A percentile compares a stretch with the other conserved stretches of the same genome.
These are phyloP conservation scores for Apiospora arundinis DNA, from an alignment of 2,329 filamentous ascomycete genomes.

Conservation along the genomic window DNA sequence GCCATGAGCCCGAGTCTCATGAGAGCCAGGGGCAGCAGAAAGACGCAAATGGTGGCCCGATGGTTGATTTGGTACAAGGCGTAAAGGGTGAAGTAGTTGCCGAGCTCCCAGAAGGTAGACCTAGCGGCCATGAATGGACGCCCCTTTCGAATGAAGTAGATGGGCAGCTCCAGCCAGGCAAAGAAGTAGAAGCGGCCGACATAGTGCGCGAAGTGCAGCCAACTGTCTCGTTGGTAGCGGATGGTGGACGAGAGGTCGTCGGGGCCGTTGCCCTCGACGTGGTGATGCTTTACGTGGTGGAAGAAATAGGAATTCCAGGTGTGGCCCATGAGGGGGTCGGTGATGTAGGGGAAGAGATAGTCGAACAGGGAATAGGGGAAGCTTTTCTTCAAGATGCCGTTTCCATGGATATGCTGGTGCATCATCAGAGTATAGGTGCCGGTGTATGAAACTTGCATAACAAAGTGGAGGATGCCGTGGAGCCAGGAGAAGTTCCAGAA, in stretches of 20 bases:
- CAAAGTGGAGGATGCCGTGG: conserved; percentile 70
- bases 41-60: conserved; percentile 66
- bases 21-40: conserved; percentile 69
- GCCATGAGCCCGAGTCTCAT: conserved; percentile 78
- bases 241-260: conserved; percentile 79
- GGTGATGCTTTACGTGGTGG: conserved; percentile 86
- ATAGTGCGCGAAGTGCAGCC: conserved; percentile 72
- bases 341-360: conserved; percentile 71
- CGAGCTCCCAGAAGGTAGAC: conserved; percentile 66
- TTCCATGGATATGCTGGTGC: conserved; percentile 84
- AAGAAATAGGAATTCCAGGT: conserved; percentile 88
- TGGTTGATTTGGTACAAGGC: conserved; percentile 57
- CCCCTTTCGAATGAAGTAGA: conserved; percentile 73
- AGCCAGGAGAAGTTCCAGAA: conserved; percentile 70
- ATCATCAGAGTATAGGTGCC: conserved; percentile 82
- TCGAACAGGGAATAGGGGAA: conserved; percentile 61
- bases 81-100: conserved; percentile 60
- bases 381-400: conserved; percentile 67
- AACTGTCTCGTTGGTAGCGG: conserved; percentile 74
- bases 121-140: conserved; percentile 61
- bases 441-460: conserved; percentile 72
- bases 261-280: conserved; percentile 81
- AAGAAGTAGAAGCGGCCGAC: conserved; percentile 76
- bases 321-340: conserved; percentile 80
- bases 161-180: conserved; percentile 76